Evolutionary conservation across 352 stramenopile genomes (phyloP).

Genomic region (Globisporangium mamillatum): DNA sequence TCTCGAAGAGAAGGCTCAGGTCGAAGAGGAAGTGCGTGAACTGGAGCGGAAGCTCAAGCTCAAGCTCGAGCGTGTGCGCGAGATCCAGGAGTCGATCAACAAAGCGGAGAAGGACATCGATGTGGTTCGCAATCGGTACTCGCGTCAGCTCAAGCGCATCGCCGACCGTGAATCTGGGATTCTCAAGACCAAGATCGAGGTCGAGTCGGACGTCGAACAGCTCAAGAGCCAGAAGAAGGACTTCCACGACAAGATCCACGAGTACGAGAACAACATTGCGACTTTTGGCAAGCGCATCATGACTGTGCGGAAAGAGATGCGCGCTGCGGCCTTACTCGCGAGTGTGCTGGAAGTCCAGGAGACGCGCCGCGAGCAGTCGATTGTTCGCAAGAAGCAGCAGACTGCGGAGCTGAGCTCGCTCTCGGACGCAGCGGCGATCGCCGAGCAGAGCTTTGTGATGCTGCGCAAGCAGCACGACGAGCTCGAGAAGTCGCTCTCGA

Average conservation of each 20-base stretch:
- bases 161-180: constrained; percentile 71
- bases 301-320: constrained; percentile 67
- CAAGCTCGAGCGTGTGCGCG: constrained; percentile 49
- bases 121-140: constrained; percentile 66
- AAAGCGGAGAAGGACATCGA: constrained; percentile 77
- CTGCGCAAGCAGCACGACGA: constrained; percentile 73
- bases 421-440: constrained; percentile 61
- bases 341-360: constrained; percentile 75
- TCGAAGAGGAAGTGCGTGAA: constrained; percentile 73
- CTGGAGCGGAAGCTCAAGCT: constrained; percentile 65
- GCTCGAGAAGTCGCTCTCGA: constrained; percentile 64
- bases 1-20: constrained; percentile 48
- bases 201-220: constrained; percentile 63
- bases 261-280: constrained; percentile 46
- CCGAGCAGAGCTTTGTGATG: constrained; percentile 76
- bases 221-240: constrained; percentile 52
- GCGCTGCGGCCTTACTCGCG: constrained; percentile 54
- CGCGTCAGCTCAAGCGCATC: constrained; percentile 77
- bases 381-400: constrained; percentile 75
- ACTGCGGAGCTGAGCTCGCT: constrained; percentile 65
- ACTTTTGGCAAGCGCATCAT: constrained; percentile 62
- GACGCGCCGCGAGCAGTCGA: constrained; percentile 54
- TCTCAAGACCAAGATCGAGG: constrained; percentile 67
- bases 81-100: constrained; percentile 68
- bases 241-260: constrained; percentile 52